Base-by-base conservation (phyloP, 2,329 filamentous ascomycete species). In the Fusarium nematophilum region DNA sequence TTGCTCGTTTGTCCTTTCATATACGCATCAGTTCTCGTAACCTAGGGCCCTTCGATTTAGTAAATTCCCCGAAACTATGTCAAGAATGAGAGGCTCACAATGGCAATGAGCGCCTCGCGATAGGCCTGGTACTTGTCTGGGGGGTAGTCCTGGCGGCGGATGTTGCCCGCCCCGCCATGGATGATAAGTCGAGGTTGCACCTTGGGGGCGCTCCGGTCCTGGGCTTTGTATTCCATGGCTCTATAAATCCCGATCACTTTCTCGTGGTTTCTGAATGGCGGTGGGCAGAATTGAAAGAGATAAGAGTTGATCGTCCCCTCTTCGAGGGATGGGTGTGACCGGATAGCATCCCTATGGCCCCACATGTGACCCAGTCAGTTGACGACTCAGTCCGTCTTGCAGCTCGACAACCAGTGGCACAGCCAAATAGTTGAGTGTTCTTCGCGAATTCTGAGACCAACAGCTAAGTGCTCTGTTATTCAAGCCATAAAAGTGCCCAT, bases 111-210 rank as follows among this genome's bases (percentile, higher is more conserved):
- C 0, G 88, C 83, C 21, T 76, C 66, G 46, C 86, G 84, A 74
- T 89, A 90, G 47, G 79, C 74, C 10, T 75, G 69, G 67, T 88
- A 90, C 56, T 84, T 80, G 14, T 83, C 78, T 0, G 83, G 82
- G 4, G 86, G 79, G 33, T 90, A 81, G 53, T 81, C 86, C 7
- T 79, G 73, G 4, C 84, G 87, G 21, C 80, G 81, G 64, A 92
- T 87, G 69, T 89, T 88, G 40, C 90, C 90, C 2, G 90, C 90
- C 27, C 90, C 90, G 69, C 90, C 90, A 68, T 91, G 89, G 68
- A 91, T 85, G 69, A 91, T 88, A 26, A 91, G 72, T 9, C 86
- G 81, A 4, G 88, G 87, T 67, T 78, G 76, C 27, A 81, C 56
- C 40, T 59, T 71, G 17, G 60, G 45, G 17, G 4, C 13, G 29